These are phyloP conservation scores for Dissophora globulifera DNA, from an alignment of 192 early-diverging fungal species.

Conservation along the genomic window DNA sequence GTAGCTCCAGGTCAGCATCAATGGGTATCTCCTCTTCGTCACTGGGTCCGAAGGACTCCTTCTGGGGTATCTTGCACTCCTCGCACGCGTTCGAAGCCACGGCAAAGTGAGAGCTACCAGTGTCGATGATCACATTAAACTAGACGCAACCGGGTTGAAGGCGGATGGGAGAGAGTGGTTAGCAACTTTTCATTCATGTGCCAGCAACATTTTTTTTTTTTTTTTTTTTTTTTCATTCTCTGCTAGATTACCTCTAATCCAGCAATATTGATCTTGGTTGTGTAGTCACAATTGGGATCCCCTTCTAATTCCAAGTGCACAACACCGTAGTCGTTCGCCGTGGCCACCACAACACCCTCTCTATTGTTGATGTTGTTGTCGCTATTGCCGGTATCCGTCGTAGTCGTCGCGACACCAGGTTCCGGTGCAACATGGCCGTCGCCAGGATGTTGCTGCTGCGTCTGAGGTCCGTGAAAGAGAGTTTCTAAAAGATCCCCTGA, in stretches of 20 bases:
- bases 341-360: not conserved
- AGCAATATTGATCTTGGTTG: slow-evolving; percentile 39
- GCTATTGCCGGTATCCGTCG: not conserved
- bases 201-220: not conserved
- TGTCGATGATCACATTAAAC: slow-evolving; percentile 52
- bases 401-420: not conserved
- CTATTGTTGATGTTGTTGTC: not conserved
- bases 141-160: not conserved
- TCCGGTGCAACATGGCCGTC: not conserved
- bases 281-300: slow-evolving; percentile 49
- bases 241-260: slow-evolving; percentile 22
- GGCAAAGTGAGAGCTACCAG: slow-evolving; percentile 46
- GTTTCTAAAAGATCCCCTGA: no score
- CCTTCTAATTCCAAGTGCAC: slow-evolving; percentile 38
- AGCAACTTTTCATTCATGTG: no score
- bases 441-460: not conserved
- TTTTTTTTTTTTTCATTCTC: not conserved
- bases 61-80: slow-evolving; percentile 27
- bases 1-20: slow-evolving; percentile 6
- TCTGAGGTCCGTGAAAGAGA: slow-evolving; percentile 6
- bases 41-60: slow-evolving; percentile 10
- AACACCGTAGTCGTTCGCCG: slow-evolving; percentile 33
- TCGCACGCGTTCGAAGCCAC: slow-evolving; percentile 31
- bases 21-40: slow-evolving; percentile 46
- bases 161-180: not conserved